Base-by-base conservation (phyloP, 768 basidiomycete species). In the Mrakia blollopis region DNA sequence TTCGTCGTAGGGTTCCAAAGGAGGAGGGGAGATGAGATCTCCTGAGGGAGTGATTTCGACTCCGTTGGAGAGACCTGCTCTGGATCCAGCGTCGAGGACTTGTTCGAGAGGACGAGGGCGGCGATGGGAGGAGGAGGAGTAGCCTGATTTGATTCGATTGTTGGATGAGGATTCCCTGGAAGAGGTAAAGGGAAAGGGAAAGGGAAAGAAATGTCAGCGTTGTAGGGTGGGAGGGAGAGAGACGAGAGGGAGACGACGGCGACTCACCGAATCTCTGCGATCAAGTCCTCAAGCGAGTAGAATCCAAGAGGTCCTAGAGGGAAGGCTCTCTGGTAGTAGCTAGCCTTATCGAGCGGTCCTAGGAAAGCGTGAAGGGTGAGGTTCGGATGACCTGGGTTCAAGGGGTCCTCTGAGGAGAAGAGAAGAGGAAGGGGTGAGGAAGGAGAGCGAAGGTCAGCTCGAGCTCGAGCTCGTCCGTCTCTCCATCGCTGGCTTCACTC, bases 121-220 rank as follows among this genome's bases (percentile, higher is more conserved):
- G 8, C 23, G 30, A 32, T 25, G 25, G 65, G 47, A 7, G 47
- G 30, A 52, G 71, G 32, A 21, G 14, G 63, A 28, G 30, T 13
- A 57, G 62, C 76, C 76, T 9, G 77, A 68, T 32, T 70, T 69
- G 73, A 78, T 63, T 28, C 77, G 77, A 35, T 78, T 78, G 68
- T 78, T 78, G 39, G 72, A 69, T 8, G 77, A 69, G 21, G 72
- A 74, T 65, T 78, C 77, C 4, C 77, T 78, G 50, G 2, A 69
- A 37, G 25, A 62, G 0, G 3, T 16, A 32, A 9, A 1, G 28
- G 9, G 57, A 44, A 32, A 74, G 50, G 4, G 6, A 5, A 57
- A 7, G 32, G 37, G 30, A 3, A 9, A 50, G 1, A 18, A 16
- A n/a, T 30, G 3, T n/a, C 6, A 39, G 39, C 2, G 21, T 2